Evolutionary conservation across 495 filamentous ascomycete species (phyloP).

Genomic region (Talaromyces nanjingensis): DNA sequence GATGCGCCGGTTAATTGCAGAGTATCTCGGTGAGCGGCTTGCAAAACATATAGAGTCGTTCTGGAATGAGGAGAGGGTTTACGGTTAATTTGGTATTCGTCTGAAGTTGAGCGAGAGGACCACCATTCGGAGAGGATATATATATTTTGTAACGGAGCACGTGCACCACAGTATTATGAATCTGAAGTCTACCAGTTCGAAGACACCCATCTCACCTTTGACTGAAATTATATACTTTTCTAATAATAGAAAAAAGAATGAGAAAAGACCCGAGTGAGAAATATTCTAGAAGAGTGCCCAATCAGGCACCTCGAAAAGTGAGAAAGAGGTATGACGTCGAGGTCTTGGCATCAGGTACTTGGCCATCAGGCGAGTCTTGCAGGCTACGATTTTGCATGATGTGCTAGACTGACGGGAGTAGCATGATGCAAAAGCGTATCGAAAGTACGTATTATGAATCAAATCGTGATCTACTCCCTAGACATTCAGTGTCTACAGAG

Average conservation of each 20-base stretch:
- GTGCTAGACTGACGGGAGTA: not conserved
- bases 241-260: not conserved
- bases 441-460: not conserved
- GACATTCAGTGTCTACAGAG: not conserved
- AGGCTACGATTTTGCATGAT: not conserved
- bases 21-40: slow-evolving; percentile 27
- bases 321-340: not conserved
- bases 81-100: not conserved
- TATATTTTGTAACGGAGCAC: not conserved
- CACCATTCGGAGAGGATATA: no score
- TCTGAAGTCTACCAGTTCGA: not conserved
- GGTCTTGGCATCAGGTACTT: not conserved
- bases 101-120: not conserved
- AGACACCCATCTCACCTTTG: not conserved
- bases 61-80: slow-evolving; percentile 35
- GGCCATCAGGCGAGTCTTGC: not conserved
- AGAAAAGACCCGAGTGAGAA: not conserved
- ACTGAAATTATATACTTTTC: not conserved
- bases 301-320: not conserved
- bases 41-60: slow-evolving; percentile 33
- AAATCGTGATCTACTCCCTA: no score
- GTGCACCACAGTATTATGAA: not conserved
- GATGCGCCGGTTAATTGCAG: slow-evolving; percentile 26
- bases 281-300: not conserved
- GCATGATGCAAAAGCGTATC: not conserved